These are phyloP conservation scores for Coelastrella sp. DNA, from an alignment of 139 green algal genomes.

Conservation along the genomic window DNA sequence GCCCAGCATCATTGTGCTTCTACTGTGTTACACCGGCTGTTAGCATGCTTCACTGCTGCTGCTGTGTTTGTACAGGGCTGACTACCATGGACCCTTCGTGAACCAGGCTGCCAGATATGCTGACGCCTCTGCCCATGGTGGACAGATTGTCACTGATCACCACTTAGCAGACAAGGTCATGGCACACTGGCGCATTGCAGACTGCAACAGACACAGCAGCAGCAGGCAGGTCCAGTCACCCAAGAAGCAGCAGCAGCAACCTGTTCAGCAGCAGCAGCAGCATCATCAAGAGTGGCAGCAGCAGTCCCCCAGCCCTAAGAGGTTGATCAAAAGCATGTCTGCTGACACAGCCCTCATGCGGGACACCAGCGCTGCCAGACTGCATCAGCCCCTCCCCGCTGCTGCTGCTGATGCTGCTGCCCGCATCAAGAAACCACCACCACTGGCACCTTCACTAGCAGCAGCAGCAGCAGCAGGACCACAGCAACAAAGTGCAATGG, in stretches of 20 bases:
- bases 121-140: constrained; percentile 22
- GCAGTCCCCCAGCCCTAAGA: not conserved
- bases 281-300: not conserved
- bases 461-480: not conserved
- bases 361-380: not conserved
- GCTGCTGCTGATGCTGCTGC: not conserved
- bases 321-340: not conserved
- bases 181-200: not conserved
- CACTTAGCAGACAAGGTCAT: not conserved
- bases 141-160: constrained; percentile 26
- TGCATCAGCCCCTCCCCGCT: not conserved
- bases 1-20: not conserved
- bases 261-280: not conserved
- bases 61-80: constrained; percentile 8
- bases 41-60: not conserved
- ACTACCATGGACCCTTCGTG: constrained; percentile 40
- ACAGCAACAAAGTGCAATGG: not conserved
- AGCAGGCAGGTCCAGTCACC: not conserved
- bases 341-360: not conserved
- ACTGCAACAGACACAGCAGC: not conserved
- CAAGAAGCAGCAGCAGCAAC: not conserved
- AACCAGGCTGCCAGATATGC: constrained; percentile 33
- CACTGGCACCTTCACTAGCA: not conserved
- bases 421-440: not conserved
- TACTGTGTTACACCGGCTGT: not conserved